Evolutionary conservation across 73 alveolate species (phyloP).

Genomic region (Paramecium sonneborni): DNA sequence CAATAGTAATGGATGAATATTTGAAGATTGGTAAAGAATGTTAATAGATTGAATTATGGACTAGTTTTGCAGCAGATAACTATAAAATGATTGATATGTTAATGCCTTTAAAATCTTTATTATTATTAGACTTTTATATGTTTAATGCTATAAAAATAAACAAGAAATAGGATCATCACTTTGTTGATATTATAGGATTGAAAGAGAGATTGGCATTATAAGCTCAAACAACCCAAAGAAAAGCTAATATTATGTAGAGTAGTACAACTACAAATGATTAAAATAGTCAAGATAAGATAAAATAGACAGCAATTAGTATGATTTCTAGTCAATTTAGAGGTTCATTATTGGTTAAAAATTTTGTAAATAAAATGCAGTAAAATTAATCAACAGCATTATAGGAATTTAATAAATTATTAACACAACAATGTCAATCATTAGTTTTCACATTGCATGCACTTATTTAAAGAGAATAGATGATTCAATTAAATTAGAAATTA

Average conservation of each 20-base stretch:
- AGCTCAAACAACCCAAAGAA: neutral
- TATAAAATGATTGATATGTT: neutral
- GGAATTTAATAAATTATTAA: conserved; percentile 1
- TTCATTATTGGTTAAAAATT: conserved; percentile 8
- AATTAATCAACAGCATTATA: neutral
- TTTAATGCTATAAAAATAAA: conserved; percentile 29
- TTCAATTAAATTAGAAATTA: neutral
- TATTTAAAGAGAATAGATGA: neutral
- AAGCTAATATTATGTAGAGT: neutral
- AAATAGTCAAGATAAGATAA: neutral
- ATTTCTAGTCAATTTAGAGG: conserved; percentile 22
- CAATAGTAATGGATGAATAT: conserved; percentile 30
- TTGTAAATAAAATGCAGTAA: neutral
- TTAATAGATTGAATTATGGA: neutral
- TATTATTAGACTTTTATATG: conserved; percentile 14
- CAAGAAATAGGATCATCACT: neutral
- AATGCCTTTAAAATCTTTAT: neutral
- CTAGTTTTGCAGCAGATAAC: neutral
- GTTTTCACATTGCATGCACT: neutral
- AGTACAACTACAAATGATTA: neutral
- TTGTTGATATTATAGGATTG: neutral
- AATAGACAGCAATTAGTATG: conserved; percentile 11
- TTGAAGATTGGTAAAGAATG: conserved; percentile 39
- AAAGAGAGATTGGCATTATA: neutral
- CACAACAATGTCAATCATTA: neutral